Evolutionary conservation across 176 grass and related monocot species (phyloP).

Genomic region (Aechmea fasciata): DNA sequence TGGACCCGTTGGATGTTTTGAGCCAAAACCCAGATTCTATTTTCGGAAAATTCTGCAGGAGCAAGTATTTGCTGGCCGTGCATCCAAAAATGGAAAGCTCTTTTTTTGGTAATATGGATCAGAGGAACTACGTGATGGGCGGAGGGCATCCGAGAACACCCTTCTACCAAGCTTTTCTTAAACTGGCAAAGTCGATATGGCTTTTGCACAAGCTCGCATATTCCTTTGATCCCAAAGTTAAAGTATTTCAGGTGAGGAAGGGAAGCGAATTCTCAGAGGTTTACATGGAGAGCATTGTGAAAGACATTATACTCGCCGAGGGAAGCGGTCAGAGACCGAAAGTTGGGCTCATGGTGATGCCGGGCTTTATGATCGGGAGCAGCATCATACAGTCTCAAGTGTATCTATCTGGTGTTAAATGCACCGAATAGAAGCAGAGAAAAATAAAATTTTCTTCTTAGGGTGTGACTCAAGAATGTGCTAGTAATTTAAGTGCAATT

Average conservation of each 20-base stretch:
- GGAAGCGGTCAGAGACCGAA: conserved; percentile 37
- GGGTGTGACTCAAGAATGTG: too few relatives aligned
- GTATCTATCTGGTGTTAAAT: conserved; percentile 64
- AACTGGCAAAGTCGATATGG: conserved; percentile 80
- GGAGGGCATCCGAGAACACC: conserved; percentile 89
- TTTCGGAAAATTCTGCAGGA: conserved; percentile 88
- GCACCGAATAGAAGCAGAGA: conserved; percentile 35
- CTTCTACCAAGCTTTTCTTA: conserved; percentile 92
- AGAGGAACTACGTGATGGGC: conserved; percentile 78
- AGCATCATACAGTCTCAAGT: conserved; percentile 60
- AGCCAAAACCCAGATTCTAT: conserved; percentile 77
- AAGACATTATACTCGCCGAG: conserved; percentile 51
- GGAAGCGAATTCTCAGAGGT: conserved; percentile 62
- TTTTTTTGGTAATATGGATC: conserved; percentile 81
- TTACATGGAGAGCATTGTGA: conserved; percentile 81
- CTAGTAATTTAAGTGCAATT: too few relatives aligned
- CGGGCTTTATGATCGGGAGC: conserved; percentile 63
- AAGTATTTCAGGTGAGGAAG: conserved; percentile 64
- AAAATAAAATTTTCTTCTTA: too few relatives aligned
- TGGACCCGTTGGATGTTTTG: conserved; percentile 93
- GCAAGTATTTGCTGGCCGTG: conserved; percentile 64
- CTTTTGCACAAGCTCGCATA: conserved; percentile 65
- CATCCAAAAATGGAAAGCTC: conserved; percentile 92
- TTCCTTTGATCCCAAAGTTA: conserved; percentile 62
- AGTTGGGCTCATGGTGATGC: conserved; percentile 92